These are phyloP conservation scores for Alternaria brassicicola DNA, from an alignment of 2,329 filamentous ascomycete genomes.

Conservation along the genomic window DNA sequence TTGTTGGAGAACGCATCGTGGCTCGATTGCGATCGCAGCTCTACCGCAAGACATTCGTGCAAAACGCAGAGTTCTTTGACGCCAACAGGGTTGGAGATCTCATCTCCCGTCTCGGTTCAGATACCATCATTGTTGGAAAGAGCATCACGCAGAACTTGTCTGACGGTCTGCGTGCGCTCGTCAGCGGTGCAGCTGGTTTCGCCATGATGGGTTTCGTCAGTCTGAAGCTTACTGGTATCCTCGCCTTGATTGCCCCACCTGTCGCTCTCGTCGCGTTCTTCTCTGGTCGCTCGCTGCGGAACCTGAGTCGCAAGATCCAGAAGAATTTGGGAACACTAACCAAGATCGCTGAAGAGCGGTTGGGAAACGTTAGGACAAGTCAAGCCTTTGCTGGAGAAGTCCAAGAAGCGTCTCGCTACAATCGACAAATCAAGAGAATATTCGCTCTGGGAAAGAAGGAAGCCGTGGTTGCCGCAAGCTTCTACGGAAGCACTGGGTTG, in stretches of 20 bases:
- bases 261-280: constrained; percentile 89
- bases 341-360: constrained; percentile 96
- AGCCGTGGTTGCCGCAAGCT: constrained; percentile 85
- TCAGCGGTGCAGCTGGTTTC: constrained; percentile 89
- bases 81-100: constrained; percentile 95
- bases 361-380: constrained; percentile 94
- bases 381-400: constrained; percentile 95
- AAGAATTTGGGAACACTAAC: constrained; percentile 90
- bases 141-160: constrained; percentile 98
- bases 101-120: constrained; percentile 92
- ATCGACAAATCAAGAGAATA: constrained; percentile 87
- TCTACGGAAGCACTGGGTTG: constrained; percentile 86
- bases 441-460: constrained; percentile 88
- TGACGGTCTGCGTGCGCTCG: constrained; percentile 87
- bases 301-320: constrained; percentile 89
- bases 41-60: constrained; percentile 90
- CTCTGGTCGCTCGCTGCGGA: constrained; percentile 87
- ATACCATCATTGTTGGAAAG: constrained; percentile 97
- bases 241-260: constrained; percentile 86
- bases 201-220: constrained; percentile 96
- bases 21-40: constrained; percentile 86
- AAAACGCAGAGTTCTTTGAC: constrained; percentile 98
- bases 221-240: constrained; percentile 83
- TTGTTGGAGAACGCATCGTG: constrained; percentile 94
- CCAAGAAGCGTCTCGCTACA: constrained; percentile 89